Conservation (phyloP, 495 filamentous ascomycete species). For the Penicillium malachiteum region DNA sequence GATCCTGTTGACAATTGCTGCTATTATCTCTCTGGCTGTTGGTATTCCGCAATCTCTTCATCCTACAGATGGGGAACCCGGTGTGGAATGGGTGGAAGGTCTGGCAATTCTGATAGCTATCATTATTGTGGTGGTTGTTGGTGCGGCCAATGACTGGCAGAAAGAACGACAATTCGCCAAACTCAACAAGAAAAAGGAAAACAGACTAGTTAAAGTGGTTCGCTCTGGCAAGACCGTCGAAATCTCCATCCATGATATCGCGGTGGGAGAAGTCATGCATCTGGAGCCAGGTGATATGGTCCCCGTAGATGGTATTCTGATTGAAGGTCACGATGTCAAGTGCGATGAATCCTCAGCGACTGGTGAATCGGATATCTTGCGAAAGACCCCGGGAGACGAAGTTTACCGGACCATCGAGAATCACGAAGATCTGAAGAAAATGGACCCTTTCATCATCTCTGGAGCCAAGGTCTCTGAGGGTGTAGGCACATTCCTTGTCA, state of each 20-base stretch:
- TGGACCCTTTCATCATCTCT: slow-evolving; percentile 93
- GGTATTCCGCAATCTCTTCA: slow-evolving; percentile 67
- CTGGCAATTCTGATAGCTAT: slow-evolving; percentile 77
- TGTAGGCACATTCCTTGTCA: slow-evolving; percentile 82
- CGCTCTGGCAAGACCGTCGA: slow-evolving; percentile 74
- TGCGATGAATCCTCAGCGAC: slow-evolving; percentile 84
- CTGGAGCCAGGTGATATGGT: slow-evolving; percentile 88
- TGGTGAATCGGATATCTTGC: slow-evolving; percentile 79
- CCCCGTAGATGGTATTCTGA: slow-evolving; percentile 75
- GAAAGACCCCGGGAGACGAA: slow-evolving; percentile 70
- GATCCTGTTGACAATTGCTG: slow-evolving; percentile 74
- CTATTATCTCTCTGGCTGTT: slow-evolving; percentile 77
- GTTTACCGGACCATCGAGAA: slow-evolving; percentile 79
- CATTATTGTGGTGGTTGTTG: slow-evolving; percentile 71
- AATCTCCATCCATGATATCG: slow-evolving; percentile 76
- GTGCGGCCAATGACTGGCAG: slow-evolving; percentile 74
- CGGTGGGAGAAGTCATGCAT: slow-evolving; percentile 81
- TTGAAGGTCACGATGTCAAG: slow-evolving; percentile 70
- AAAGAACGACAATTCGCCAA: slow-evolving; percentile 78
- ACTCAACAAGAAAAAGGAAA: slow-evolving; percentile 70
- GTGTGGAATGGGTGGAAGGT: slow-evolving; percentile 77
- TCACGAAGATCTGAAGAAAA: slow-evolving; percentile 70
- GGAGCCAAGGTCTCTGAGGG: slow-evolving; percentile 92
- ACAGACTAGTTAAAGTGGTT: slow-evolving; percentile 69
- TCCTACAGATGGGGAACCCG: slow-evolving; percentile 49